Evolutionary conservation across 2,329 filamentous ascomycete species (phyloP), one percentile per base, ranked within the genome.

Genomic region (Plenodomus tracheiphilus): DNA sequence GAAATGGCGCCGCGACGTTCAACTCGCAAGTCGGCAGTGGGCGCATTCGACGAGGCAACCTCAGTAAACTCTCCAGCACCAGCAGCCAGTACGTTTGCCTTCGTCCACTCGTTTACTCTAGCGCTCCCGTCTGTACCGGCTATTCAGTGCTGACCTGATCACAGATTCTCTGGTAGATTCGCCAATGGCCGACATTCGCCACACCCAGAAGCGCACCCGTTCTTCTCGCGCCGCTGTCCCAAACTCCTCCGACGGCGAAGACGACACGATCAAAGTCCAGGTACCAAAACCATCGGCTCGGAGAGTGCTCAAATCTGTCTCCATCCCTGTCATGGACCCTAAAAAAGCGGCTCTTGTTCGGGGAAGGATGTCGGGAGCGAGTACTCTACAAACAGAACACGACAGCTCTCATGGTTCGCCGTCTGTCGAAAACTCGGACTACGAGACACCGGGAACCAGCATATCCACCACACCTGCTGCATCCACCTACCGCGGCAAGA

Each of bases 391-490:
- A 43, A 37, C 41, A 2, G 60, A 54, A 6, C 53, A 57, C 18
- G 63, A 63, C 4, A 68, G 58, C 51, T 69, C 68, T 2, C 55
- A 61, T 10, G 61, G 51, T 16, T 68, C 68, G 6, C 61, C 64
- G n/a, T 71, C 68, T 4, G 46, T 69, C 15, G 69, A 72, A 10
- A 64, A 64, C 5, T 79, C 75, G 32, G 80, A 77, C 16, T 81
- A 80, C 59, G 84, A 83, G 49, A 88, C 85, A 3, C 84, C 85
- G 4, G 81, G 76, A 32, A 88, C 85, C 17, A 86, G 82, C 66
- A 75, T 79, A 45, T 73, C 76, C 39, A 76, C 74, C 16, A 86
- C 84, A 9, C 84, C 83, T 3, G 77, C 74, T 18, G 73, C 75
- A 19, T 76, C 76, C 7, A 8, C 55, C 46, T 47, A 53, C 11